Percentiles rank a stretch among this genome's conserved stretches.
Conservation (phyloP, 306 rosid genomes). For the Ammopiptanthus mongolicus region DNA sequence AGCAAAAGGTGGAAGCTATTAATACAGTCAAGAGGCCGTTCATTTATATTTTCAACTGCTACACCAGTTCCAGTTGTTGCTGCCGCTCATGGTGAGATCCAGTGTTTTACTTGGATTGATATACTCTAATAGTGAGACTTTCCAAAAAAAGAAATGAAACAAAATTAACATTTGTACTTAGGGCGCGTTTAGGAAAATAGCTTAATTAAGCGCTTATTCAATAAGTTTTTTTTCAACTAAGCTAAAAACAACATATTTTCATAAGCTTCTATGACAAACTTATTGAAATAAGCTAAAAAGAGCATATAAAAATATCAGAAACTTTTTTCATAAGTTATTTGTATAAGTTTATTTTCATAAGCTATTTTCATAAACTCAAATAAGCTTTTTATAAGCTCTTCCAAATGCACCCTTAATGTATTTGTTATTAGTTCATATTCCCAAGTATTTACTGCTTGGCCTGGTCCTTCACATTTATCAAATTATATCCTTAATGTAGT, state of each 20-base stretch:
- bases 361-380: too few species aligned
- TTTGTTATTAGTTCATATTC: constrained; percentile 5
- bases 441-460: background rate
- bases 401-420: too few species aligned
- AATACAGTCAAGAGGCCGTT: constrained; percentile 90
- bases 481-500: background rate
- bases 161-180: background rate
- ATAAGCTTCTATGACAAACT: too few species aligned
- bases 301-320: too few species aligned
- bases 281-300: too few species aligned
- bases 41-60: constrained; percentile 88
- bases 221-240: too few species aligned
- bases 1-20: constrained; percentile 88
- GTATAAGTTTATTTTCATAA: too few species aligned
- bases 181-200: too few species aligned
- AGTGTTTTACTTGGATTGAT: background rate
- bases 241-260: too few species aligned
- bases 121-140: constrained; percentile 3
- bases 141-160: background rate
- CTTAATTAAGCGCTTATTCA: too few species aligned
- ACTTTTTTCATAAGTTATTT: too few species aligned
- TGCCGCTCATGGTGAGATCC: constrained; percentile 73
- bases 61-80: constrained; percentile 77
- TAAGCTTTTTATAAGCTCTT: too few species aligned
- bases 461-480: background rate